These are phyloP conservation scores for Aspergillus incahuasiensis DNA, from an alignment of 495 filamentous ascomycete species.

Conservation along the genomic window DNA sequence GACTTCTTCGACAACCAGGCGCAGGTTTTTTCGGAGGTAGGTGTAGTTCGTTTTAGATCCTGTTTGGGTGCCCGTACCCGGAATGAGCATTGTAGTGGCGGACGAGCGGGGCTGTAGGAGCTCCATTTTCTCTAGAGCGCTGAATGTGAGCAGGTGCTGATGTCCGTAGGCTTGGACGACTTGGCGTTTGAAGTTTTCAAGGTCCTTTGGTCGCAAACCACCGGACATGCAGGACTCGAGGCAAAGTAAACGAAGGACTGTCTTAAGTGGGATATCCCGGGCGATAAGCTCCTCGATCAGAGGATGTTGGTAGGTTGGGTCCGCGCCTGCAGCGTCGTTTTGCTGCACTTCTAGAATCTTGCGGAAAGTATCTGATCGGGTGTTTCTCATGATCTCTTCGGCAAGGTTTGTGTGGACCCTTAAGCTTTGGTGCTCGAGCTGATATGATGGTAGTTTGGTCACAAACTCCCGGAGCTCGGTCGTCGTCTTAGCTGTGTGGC, in stretches of 20 bases:
- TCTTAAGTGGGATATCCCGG: constrained; percentile 70
- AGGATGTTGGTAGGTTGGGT: constrained; percentile 83
- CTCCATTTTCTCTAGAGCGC: constrained; percentile 84
- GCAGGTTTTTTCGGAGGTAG: constrained; percentile 76
- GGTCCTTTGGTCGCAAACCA: constrained; percentile 79
- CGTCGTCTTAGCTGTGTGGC: constrained; percentile 83
- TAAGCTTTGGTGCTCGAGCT: constrained; percentile 87
- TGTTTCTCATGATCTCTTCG: constrained; percentile 92
- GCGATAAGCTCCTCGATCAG: constrained; percentile 90
- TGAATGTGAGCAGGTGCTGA: constrained; percentile 86
- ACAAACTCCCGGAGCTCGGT: constrained; percentile 92
- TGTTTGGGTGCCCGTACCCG: constrained; percentile 52
- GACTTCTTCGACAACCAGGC: constrained; percentile 92
- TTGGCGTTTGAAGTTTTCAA: constrained; percentile 82
- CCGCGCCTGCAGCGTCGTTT: constrained; percentile 86
- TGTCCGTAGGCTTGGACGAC: constrained; percentile 92
- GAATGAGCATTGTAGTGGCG: constrained; percentile 64
- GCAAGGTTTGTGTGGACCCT: constrained; percentile 87
- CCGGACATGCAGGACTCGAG: constrained; percentile 86
- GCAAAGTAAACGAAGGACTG: constrained; percentile 79
- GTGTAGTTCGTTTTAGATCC: constrained; percentile 82
- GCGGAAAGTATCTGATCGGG: constrained; percentile 80
- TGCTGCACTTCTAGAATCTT: constrained; percentile 90
- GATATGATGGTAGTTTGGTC: constrained; percentile 82
- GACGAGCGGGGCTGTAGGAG: constrained; percentile 70